Percentiles rank a stretch among this genome's conserved stretches.
Evolutionary conservation across 768 basidiomycete species (phyloP).

Genomic region (Lactifluus hygrophoroides): DNA sequence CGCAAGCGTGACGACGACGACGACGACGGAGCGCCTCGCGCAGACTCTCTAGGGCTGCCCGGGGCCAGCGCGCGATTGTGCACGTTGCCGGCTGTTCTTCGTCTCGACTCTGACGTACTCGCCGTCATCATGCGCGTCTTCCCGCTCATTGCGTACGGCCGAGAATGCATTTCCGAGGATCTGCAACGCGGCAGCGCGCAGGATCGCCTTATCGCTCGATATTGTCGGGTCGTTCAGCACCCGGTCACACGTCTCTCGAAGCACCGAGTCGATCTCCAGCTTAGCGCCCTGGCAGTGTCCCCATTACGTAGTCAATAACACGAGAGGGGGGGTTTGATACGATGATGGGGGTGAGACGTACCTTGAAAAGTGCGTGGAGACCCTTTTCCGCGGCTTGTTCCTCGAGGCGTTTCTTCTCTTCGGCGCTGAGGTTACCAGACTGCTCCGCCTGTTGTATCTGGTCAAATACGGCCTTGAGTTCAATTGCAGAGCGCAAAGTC

Average conservation of each 20-base stretch:
- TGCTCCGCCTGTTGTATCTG: slow-evolving; percentile 88
- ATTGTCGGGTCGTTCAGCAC: slow-evolving; percentile 54
- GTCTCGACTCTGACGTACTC: slow-evolving; percentile 83
- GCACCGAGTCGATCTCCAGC: slow-evolving; percentile 81
- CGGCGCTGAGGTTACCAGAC: slow-evolving; percentile 66
- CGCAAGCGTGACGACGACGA: not conserved
- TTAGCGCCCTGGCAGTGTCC: slow-evolving; percentile 62
- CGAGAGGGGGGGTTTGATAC: no score
- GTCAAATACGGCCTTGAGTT: slow-evolving; percentile 84
- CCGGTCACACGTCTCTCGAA: slow-evolving; percentile 83
- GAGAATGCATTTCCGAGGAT: slow-evolving; percentile 77
- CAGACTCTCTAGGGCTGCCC: not conserved
- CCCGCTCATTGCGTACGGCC: slow-evolving; percentile 55
- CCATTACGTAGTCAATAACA: not conserved
- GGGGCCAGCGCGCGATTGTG: not conserved
- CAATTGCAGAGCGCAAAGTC: slow-evolving; percentile 77
- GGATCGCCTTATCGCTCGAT: slow-evolving; percentile 46
- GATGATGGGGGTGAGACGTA: slow-evolving; percentile 23
- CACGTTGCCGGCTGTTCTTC: slow-evolving; percentile 46
- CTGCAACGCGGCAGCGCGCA: slow-evolving; percentile 76
- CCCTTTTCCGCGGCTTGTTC: slow-evolving; percentile 94
- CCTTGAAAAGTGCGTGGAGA: slow-evolving; percentile 85
- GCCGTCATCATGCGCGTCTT: slow-evolving; percentile 43
- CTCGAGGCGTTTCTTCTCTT: slow-evolving; percentile 75
- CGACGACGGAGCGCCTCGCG: not conserved